These are phyloP conservation scores for Coemansia sp. DNA, from an alignment of 192 early-diverging fungal species.

Conservation along the genomic window DNA sequence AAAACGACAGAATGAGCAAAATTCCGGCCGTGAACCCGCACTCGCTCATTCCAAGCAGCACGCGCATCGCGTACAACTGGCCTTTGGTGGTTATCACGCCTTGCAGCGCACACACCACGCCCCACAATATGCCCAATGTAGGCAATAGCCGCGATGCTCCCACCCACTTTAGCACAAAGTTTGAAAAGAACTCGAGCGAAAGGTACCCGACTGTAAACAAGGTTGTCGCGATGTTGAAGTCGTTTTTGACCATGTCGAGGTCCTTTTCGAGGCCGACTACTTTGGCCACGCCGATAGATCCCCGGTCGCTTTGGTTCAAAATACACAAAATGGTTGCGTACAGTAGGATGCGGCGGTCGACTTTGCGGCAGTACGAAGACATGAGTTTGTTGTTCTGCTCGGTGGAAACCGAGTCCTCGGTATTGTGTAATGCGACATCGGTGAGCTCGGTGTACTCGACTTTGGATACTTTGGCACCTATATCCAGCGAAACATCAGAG, in stretches of 20 bases:
- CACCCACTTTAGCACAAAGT: conserved; percentile 42
- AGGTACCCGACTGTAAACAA: conserved; percentile 49
- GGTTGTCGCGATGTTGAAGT: conserved; percentile 49
- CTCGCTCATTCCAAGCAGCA: conserved; percentile 45
- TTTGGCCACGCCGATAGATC: conserved; percentile 51
- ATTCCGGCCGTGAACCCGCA: conserved; percentile 47
- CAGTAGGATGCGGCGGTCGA: conserved; percentile 37
- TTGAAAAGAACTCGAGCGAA: conserved; percentile 44
- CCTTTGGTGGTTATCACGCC: conserved; percentile 31
- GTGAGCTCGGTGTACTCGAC: conserved; percentile 34
- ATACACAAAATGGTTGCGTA: conserved; percentile 37
- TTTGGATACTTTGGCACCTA: conserved; percentile 32
- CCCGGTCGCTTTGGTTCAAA: conserved; percentile 49
- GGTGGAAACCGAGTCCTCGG: neutral
- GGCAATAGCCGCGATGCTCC: conserved; percentile 46
- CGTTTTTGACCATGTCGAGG: conserved; percentile 41
- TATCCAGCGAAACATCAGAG: neutral
- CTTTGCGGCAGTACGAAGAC: conserved; percentile 36
- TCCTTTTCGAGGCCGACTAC: conserved; percentile 49
- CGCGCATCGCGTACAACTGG: conserved; percentile 43
- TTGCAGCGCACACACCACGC: conserved; percentile 44
- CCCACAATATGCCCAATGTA: conserved; percentile 44
- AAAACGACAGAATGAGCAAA: conserved; percentile 44
- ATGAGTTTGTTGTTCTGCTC: conserved; percentile 15
- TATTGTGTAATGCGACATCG: neutral